Percentiles rank a stretch among this genome's conserved stretches.
phyloP scores from a whole-genome alignment of 257 asterid species.

The Linaria vulgaris region DNA sequence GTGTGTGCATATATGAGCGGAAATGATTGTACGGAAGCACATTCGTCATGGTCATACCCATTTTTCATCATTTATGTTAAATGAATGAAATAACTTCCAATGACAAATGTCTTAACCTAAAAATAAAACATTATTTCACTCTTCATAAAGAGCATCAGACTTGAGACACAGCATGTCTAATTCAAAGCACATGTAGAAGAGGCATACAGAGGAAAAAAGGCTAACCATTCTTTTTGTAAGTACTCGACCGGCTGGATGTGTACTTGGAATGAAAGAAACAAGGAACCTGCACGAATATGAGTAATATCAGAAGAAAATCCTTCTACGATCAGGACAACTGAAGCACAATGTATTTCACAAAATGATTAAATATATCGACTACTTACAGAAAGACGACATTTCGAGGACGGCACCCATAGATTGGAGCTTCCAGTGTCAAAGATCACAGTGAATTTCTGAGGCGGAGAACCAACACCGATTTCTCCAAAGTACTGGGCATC shows the following conservation, averaged over 20 bases:
- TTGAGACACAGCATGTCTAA: neutral
- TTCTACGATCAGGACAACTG: neutral
- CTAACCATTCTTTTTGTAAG: constrained; percentile 75
- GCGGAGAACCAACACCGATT: constrained; percentile 88
- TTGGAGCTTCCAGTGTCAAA: constrained; percentile 98
- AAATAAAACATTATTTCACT: neutral
- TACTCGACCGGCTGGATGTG: constrained; percentile 66
- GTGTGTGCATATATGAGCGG: neutral
- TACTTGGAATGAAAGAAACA: constrained; percentile 77
- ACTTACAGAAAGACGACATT: constrained; percentile 85
- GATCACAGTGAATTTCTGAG: constrained; percentile 87
- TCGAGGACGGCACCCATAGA: constrained; percentile 92
- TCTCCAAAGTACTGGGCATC: constrained; percentile 99
- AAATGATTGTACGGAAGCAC: neutral
- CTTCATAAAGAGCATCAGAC: neutral
- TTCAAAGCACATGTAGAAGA: too few species aligned
- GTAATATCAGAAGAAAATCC: constrained; percentile 3
- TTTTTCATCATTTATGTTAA: neutral
- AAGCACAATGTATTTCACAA: neutral
- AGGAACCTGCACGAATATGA: constrained; percentile 54
- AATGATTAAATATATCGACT: constrained; percentile 3
- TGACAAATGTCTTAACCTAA: neutral
- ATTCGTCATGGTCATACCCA: too few species aligned
- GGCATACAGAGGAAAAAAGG: neutral
- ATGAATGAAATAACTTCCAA: neutral